Percentiles rank a stretch among this genome's conserved stretches.
Evolutionary conservation across 108 stramenopile species (phyloP).

Genomic region (Aureococcus anophagefferens): DNA sequence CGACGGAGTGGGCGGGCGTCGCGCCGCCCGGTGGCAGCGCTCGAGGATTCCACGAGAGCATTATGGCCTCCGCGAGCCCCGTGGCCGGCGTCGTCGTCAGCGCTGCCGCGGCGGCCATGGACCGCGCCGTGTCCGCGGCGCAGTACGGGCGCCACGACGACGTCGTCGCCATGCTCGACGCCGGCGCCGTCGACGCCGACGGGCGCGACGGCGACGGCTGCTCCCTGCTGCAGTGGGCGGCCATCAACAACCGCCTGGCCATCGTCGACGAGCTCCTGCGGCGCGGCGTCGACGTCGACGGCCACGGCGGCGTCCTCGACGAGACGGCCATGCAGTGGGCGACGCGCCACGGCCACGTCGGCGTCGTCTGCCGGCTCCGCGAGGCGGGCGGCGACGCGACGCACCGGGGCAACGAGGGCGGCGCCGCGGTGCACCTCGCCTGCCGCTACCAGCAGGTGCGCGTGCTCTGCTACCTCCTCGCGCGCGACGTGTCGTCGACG

Average conservation of each 20-base stretch:
- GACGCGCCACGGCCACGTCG: neutral
- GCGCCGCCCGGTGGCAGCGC: no score
- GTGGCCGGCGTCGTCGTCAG: no score
- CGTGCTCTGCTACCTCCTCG: neutral
- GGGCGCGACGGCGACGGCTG: neutral
- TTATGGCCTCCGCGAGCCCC: no score
- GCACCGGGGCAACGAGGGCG: neutral
- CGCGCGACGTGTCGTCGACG: neutral
- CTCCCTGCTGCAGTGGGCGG: neutral
- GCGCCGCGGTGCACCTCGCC: neutral
- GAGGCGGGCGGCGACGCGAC: neutral
- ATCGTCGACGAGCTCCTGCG: neutral
- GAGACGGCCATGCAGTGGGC: neutral
- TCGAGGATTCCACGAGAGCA: no score
- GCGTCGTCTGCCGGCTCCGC: neutral
- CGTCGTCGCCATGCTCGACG: neutral
- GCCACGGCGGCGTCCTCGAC: neutral
- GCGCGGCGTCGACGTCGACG: neutral
- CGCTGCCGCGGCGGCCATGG: no score
- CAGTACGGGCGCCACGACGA: neutral
- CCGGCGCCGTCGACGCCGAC: neutral
- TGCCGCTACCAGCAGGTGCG: neutral
- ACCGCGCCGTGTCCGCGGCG: neutral
- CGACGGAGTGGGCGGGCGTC: no score
- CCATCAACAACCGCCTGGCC: neutral